Evolutionary conservation across 1,284 basidiomycete species (phyloP).

Genomic region (Phlebopus sp.): DNA sequence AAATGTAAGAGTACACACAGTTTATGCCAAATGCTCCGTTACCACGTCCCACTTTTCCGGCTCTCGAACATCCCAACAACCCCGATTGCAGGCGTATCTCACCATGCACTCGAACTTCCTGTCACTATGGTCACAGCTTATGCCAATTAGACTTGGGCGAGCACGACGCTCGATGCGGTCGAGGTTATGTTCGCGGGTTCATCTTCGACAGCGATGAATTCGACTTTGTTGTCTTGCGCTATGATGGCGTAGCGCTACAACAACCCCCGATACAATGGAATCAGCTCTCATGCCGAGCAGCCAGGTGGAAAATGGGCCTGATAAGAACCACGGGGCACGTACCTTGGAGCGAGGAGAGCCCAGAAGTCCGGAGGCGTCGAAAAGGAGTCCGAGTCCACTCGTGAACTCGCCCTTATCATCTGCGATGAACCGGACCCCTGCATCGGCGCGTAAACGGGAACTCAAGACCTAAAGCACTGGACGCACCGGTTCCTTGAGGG

Average conservation of each 20-base stretch:
- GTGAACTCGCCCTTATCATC: conserved; percentile 54
- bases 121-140: no score
- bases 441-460: not conserved
- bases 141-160: conserved; percentile 42
- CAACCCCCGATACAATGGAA: not conserved
- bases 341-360: conserved; percentile 57
- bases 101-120: not conserved
- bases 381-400: conserved; percentile 50
- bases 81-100: no score
- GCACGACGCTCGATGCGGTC: conserved; percentile 56
- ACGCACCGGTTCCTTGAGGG: conserved; percentile 38
- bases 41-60: no score
- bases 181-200: conserved; percentile 52
- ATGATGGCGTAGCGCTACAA: conserved; percentile 43
- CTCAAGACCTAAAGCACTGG: not conserved
- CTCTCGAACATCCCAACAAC: not conserved
- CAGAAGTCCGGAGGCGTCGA: conserved; percentile 48
- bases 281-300: not conserved
- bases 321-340: conserved; percentile 2
- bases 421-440: conserved; percentile 49
- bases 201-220: conserved; percentile 56
- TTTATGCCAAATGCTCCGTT: no score
- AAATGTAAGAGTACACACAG: no score
- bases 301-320: not conserved
- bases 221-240: conserved; percentile 49